Base-by-base conservation (phyloP, 805 yeast genomes). In the Barnettozyma sucrosica region DNA sequence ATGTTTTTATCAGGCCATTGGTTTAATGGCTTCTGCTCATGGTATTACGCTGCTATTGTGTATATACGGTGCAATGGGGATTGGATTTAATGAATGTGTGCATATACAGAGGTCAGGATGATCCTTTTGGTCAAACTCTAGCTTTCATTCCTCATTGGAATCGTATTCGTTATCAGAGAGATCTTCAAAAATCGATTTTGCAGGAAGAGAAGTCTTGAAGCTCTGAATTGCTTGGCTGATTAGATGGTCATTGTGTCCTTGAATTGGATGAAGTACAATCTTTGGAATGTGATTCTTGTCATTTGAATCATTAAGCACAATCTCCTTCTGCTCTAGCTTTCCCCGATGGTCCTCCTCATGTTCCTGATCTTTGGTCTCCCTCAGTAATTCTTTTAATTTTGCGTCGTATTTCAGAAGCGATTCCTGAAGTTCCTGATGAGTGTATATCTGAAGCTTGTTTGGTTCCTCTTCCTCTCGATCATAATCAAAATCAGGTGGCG, bases 401-500 rank as follows among this genome's bases (percentile, higher is more conserved):
- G 51, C 43, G 28, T 58, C 51, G 38, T 55, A 55, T 44, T 47
- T 46, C 20, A 48, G 23, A n/a, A 59, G 48, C 9, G 59, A 51
- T 24, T 56, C 54, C 23, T 50, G 51, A 1, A 60, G 20, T 19
- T 60, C 64, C 24, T 60, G 58, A 26, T 52, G 57, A 7, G 61
- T 61, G 37, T 58, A 58, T 18, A 58, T 59, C 47, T 59, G 63
- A 21, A 51, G 49, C 39, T 55, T 60, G 25, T 57, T 59, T 3
- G 75, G 75, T 3, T 61, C 62, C 25, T 66, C 74, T 48, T 70
- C 75, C 23, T 62, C 60, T 36, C 56, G 58, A 13, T 66, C 57
- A 49, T 63, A 70, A 46, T 69, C 67, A 47, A 70, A 70, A 20
- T 56, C 74, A 4, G 68, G 65, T 3, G 74, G 73, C 7, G 75